A percentile compares a stretch with the other conserved stretches of the same genome.
These are phyloP conservation scores for Avena eriantha DNA, from an alignment of 176 grass and related monocot species.

Conservation along the genomic window DNA sequence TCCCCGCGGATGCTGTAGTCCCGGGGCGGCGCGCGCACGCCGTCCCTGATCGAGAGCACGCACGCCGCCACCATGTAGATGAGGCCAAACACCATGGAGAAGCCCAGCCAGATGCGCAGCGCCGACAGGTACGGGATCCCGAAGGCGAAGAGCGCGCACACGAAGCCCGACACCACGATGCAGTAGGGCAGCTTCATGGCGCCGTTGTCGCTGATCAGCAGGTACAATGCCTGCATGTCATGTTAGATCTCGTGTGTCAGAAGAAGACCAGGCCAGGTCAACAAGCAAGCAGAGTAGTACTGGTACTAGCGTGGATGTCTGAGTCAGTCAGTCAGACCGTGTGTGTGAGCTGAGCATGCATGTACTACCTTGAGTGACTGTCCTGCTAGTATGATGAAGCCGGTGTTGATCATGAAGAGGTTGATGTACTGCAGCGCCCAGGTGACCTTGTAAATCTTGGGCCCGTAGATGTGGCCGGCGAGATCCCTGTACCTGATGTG, in stretches of 20 bases:
- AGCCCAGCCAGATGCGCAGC: conserved; percentile 68
- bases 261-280: neutral
- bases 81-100: conserved; percentile 68
- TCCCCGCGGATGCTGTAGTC: conserved; percentile 69
- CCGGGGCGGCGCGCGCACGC: conserved; percentile 41
- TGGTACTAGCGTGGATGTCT: no score
- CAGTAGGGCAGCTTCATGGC: conserved; percentile 73
- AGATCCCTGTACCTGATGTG: conserved; percentile 86
- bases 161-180: conserved; percentile 59
- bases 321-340: no score
- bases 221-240: conserved; percentile 54
- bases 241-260: neutral
- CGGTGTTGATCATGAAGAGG: no score
- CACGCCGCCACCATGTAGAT: conserved; percentile 59
- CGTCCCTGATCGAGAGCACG: conserved; percentile 59
- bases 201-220: conserved; percentile 55
- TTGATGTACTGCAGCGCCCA: no score
- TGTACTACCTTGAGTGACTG: no score
- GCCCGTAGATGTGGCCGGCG: conserved; percentile 70
- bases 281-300: neutral
- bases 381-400: no score
- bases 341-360: no score
- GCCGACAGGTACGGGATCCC: conserved; percentile 80
- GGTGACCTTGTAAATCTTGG: conserved; percentile 50
- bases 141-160: conserved; percentile 78